Evolutionary conservation across 75 land plant genomes (phyloP).

Genomic region (Picea sitchensis): DNA sequence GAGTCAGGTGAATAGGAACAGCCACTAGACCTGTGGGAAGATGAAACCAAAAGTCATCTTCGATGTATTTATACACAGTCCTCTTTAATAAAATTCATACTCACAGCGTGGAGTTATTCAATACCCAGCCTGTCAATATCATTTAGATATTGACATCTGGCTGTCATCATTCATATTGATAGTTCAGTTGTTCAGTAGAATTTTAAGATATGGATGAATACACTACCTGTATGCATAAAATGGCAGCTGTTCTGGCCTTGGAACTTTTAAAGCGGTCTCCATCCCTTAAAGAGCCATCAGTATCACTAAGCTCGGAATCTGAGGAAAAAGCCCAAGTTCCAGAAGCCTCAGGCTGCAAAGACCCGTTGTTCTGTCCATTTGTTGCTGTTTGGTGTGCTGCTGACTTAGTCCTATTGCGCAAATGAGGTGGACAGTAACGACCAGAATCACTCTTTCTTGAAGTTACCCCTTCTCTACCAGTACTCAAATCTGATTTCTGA

Average conservation of each 20-base stretch:
- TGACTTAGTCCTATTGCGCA: slow-evolving; percentile 31
- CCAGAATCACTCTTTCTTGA: slow-evolving; percentile 26
- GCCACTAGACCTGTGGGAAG: too few species aligned
- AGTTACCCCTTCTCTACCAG: slow-evolving; percentile 13
- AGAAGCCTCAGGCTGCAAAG: slow-evolving; percentile 10
- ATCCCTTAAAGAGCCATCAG: slow-evolving; percentile 57
- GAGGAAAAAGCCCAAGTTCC: slow-evolving; percentile 37
- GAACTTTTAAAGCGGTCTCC: slow-evolving; percentile 45
- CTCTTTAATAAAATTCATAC: too few species aligned
- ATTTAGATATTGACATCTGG: not conserved
- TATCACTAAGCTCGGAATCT: slow-evolving; percentile 97
- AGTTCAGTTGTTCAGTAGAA: too few species aligned
- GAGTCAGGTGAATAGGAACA: too few species aligned
- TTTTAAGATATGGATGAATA: too few species aligned
- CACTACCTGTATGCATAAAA: slow-evolving; percentile 73
- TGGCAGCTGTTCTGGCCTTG: slow-evolving; percentile 75
- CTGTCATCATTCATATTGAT: not conserved
- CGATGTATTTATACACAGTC: too few species aligned
- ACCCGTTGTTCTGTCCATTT: slow-evolving; percentile 8
- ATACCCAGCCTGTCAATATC: not conserved
- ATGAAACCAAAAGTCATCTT: too few species aligned
- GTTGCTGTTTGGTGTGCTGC: slow-evolving; percentile 7
- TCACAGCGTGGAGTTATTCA: too few species aligned
- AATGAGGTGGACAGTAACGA: slow-evolving; percentile 89
- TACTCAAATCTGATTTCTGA: not conserved